These are phyloP conservation scores for Leptodontidium sp. DNA, from an alignment of 2,329 filamentous ascomycete genomes.

Conservation along the genomic window DNA sequence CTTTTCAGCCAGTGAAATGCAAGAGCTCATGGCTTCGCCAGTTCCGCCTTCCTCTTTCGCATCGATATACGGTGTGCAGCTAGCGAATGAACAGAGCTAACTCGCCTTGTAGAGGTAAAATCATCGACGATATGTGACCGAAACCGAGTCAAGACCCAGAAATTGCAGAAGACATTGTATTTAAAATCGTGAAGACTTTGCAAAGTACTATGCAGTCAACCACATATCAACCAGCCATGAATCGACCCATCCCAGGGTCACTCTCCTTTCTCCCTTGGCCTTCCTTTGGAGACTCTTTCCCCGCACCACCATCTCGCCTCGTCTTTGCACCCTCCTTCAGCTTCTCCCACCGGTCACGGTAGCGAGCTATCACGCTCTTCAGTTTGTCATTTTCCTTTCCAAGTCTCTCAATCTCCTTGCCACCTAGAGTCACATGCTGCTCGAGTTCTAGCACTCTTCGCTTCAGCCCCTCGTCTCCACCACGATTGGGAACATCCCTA, in stretches of 20 bases:
- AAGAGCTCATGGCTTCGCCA: too few species aligned
- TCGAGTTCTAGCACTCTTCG: conserved; percentile 71
- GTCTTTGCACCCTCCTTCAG: conserved; percentile 69
- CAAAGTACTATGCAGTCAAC: neutral
- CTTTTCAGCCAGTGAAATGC: too few species aligned
- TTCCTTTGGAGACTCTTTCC: conserved; percentile 30
- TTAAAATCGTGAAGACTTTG: neutral
- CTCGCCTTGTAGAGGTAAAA: too few species aligned
- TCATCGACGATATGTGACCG: neutral
- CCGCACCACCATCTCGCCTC: conserved; percentile 43
- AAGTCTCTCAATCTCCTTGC: conserved; percentile 69
- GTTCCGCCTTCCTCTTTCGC: too few species aligned
- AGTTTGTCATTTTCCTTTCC: conserved; percentile 68
- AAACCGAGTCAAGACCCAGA: neutral
- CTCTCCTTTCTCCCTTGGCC: conserved; percentile 26
- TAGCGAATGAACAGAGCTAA: too few species aligned
- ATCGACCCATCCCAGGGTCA: conserved; percentile 18
- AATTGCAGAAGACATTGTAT: neutral
- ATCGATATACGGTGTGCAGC: too few species aligned
- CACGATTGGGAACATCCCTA: conserved; percentile 38
- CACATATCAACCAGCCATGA: conserved; percentile 23
- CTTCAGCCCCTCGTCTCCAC: conserved; percentile 54
- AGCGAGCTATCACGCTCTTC: conserved; percentile 60
- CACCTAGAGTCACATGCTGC: conserved; percentile 65
- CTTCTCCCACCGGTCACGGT: conserved; percentile 73